phyloP scores from a whole-genome alignment of 2,329 filamentous ascomycete species.

The Ophiocordyceps robertsii region DNA sequence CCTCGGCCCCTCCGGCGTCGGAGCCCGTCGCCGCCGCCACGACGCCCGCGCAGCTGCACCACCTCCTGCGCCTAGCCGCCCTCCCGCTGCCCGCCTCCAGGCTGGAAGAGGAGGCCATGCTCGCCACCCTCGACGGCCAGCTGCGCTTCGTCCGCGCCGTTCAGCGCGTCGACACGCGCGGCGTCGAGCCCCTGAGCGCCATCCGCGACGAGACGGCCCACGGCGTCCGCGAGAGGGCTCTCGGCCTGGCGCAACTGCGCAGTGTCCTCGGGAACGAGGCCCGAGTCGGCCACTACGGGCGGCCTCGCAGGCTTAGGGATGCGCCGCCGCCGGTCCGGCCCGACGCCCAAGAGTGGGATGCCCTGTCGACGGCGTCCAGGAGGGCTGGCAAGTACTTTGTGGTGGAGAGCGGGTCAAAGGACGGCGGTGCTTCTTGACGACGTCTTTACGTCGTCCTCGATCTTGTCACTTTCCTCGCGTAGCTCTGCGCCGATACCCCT shows the following conservation, averaged over 20 bases:
- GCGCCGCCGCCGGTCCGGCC: conserved; percentile 18
- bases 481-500: conserved; percentile 2
- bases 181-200: conserved; percentile 59
- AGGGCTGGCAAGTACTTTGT: conserved; percentile 65
- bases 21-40: conserved; percentile 25
- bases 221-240: conserved; percentile 42
- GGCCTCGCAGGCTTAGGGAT: conserved; percentile 25
- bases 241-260: conserved; percentile 43
- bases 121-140: conserved; percentile 65
- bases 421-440: not conserved
- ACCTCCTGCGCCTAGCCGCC: conserved; percentile 80
- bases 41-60: conserved; percentile 56
- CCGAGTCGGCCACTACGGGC: conserved; percentile 38
- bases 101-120: conserved; percentile 55
- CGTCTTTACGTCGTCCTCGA: not conserved
- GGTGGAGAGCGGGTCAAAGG: conserved; percentile 37
- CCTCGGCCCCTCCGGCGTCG: not conserved
- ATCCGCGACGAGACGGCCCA: conserved; percentile 70
- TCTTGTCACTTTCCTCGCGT: not conserved
- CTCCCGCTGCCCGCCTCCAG: conserved; percentile 56
- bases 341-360: conserved; percentile 54
- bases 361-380: conserved; percentile 49
- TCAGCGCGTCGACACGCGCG: conserved; percentile 62
- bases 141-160: conserved; percentile 84
- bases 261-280: conserved; percentile 47